Base-by-base conservation (phyloP, 2,329 filamentous ascomycete species). In the Exophiala bonariae region DNA sequence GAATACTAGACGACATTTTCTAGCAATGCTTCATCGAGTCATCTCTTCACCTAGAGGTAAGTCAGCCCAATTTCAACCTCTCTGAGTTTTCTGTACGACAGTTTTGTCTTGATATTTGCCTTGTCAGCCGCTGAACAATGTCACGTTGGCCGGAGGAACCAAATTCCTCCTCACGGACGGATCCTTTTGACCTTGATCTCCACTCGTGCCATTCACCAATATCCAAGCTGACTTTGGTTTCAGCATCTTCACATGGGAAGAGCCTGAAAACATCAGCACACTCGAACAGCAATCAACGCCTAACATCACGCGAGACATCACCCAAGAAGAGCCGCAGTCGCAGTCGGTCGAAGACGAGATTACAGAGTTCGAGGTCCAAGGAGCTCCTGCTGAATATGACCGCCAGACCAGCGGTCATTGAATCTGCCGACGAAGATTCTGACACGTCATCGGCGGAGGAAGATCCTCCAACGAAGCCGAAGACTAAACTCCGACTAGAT, bases 1-100 rank as follows among this genome's bases (percentile, higher is more conserved):
- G 59, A 85, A 80, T 53, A 83, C 88, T 57, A 84, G 86, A 62
- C 79, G 82, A 60, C 91, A 87, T 63, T 77, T 97, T 34, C 85
- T 85, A 40, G 78, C 84, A 18, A 85, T 96, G 55, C 70, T 96
- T 47, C 80, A 83, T 61, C 82, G 83, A 30, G 81, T 91, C 30
- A 79, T 93, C 56, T 70, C 79, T 39, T 77, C 77, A 59, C 79
- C 81, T 67, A 78, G 79, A 74, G 85, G 89, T 92, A 71, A 76
- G 81, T 26, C 11, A 11, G 23, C 6, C 23, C 6, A 26, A 26
- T 11, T 26, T 11, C 23, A 26, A 26, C 11, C 6, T 26, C 11
- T 6, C 11, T 26, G 23, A 6, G 6, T 26, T 26, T 6, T 11
- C 23, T 11, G 11, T 26, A 6, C n/a, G n/a, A n/a, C n/a, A n/a